These are phyloP conservation scores for Dorcoceras hygrometricum DNA, from an alignment of 257 asterid species.

Conservation along the genomic window DNA sequence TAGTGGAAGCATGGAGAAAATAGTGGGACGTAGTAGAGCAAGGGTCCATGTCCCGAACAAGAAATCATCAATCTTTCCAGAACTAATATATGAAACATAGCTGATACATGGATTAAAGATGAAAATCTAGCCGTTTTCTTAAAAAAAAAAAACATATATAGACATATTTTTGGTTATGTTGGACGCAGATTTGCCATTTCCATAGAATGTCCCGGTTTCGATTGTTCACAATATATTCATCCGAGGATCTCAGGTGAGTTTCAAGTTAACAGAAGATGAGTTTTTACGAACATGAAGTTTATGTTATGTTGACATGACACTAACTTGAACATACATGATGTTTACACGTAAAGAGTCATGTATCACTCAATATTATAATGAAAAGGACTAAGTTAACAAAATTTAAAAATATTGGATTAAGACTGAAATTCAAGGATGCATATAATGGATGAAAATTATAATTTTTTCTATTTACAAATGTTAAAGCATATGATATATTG, in stretches of 20 bases:
- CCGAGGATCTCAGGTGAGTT: conserved; percentile 34
- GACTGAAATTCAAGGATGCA: too few relatives aligned
- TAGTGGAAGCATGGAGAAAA: conserved; percentile 25
- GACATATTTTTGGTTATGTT: neutral
- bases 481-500: too few relatives aligned
- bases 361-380: too few relatives aligned
- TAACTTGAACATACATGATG: too few relatives aligned
- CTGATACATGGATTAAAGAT: too few relatives aligned
- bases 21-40: conserved; percentile 28
- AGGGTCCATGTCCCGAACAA: conserved; percentile 22
- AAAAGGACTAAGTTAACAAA: too few relatives aligned
- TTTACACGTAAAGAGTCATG: too few relatives aligned
- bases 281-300: too few relatives aligned
- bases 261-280: conserved; percentile 33
- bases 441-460: too few relatives aligned
- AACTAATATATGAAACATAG: conserved; percentile 19
- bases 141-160: neutral
- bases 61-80: conserved; percentile 30
- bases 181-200: conserved; percentile 31
- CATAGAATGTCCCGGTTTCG: conserved; percentile 34
- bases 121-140: neutral
- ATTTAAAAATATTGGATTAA: too few relatives aligned
- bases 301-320: too few relatives aligned
- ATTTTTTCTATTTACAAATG: too few relatives aligned
- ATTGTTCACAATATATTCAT: conserved; percentile 40